These are phyloP conservation scores for Malus sieversii DNA, from an alignment of 306 rosid species.

Conservation along the genomic window DNA sequence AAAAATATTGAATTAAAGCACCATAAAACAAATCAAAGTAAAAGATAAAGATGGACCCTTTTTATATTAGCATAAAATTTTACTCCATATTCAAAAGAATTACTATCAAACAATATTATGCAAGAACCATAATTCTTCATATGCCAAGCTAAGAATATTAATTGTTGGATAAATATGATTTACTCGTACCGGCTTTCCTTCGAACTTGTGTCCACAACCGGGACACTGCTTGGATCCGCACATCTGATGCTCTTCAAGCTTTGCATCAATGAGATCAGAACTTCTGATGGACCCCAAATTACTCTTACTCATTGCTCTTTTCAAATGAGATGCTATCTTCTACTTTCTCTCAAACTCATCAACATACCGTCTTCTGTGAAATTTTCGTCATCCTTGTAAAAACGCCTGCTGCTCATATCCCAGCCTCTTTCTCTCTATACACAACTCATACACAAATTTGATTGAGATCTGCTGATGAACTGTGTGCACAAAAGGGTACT, in stretches of 20 bases:
- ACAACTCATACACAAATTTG: background rate
- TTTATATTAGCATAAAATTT: background rate
- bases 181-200: constrained; percentile 66
- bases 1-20: background rate
- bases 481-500: background rate
- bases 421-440: constrained; percentile 9
- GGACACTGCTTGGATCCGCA: constrained; percentile 98
- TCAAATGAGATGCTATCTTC: constrained; percentile 12
- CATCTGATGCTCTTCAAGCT: constrained; percentile 92
- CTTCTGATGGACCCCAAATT: constrained; percentile 51
- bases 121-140: background rate
- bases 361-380: constrained; percentile 4
- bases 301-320: constrained; percentile 38
- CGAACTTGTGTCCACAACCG: constrained; percentile 88
- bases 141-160: background rate
- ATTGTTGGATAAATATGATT: background rate
- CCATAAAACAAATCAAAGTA: constrained; percentile 6
- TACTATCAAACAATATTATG: background rate
- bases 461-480: background rate
- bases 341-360: constrained; percentile 17
- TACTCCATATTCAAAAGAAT: background rate
- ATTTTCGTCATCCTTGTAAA: constrained; percentile 7
- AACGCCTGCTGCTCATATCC: constrained; percentile 16
- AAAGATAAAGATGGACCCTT: constrained; percentile 15
- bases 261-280: constrained; percentile 87